A percentile compares a stretch with the other conserved stretches of the same genome.
Conservation (phyloP, 2,329 filamentous ascomycete species). For the Scedosporium dehoogii region DNA sequence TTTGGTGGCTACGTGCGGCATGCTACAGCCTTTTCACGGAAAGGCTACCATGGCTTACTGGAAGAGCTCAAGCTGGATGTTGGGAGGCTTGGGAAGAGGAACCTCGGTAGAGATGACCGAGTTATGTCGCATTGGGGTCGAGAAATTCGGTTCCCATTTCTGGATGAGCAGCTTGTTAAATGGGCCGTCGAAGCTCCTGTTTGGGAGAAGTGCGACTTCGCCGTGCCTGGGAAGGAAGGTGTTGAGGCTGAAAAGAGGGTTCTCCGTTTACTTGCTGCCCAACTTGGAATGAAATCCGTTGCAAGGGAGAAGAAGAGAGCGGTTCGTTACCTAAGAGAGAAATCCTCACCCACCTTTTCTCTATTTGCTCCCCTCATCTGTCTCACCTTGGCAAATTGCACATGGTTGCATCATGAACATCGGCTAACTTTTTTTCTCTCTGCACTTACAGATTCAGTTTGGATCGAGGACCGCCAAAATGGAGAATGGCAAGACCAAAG, state of each 20-base stretch:
- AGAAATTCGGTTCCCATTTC: constrained; percentile 81
- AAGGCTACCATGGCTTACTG: constrained; percentile 61
- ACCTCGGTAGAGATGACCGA: constrained; percentile 86
- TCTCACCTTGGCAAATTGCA: not conserved
- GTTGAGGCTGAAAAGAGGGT: constrained; percentile 76
- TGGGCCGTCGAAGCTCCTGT: constrained; percentile 69
- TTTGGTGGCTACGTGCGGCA: constrained; percentile 92
- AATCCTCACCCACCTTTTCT: not conserved
- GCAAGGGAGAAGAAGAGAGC: constrained; percentile 89
- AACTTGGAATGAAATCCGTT: constrained; percentile 60
- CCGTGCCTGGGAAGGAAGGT: constrained; percentile 21
- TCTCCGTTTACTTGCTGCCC: constrained; percentile 65
- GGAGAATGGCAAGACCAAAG: constrained; percentile 59
- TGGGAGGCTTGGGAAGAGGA: constrained; percentile 77
- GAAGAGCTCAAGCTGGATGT: constrained; percentile 83
- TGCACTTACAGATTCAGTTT: constrained; percentile 58
- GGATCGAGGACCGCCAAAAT: constrained; percentile 77
- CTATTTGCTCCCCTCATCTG: not conserved
- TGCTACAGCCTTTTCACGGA: constrained; percentile 59
- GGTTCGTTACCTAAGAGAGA: constrained; percentile 34
- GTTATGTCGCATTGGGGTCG: constrained; percentile 82
- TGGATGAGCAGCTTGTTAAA: constrained; percentile 77
- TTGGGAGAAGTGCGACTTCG: constrained; percentile 84
- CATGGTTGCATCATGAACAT: not conserved
- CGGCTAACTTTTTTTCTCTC: not conserved